Conservation (phyloP, 148 eudicot genomes). For the Vaccinium darrowii region DNA sequence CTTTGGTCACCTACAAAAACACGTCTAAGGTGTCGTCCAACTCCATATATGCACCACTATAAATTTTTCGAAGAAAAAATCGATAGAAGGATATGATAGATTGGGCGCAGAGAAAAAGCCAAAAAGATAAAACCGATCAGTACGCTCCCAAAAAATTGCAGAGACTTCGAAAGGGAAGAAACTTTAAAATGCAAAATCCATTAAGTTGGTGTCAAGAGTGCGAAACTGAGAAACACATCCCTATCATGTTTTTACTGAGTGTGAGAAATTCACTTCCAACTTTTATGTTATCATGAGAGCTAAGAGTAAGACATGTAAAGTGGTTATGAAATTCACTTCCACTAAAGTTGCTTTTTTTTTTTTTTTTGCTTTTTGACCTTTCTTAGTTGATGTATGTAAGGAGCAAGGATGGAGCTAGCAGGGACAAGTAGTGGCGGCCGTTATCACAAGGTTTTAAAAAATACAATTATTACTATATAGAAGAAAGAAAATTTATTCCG, state of each 20-base stretch:
- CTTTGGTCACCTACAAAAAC: slow-evolving; percentile 78
- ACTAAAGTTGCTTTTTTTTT: too few species aligned
- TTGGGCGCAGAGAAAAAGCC: background rate
- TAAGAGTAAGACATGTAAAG: too few species aligned
- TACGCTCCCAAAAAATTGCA: background rate
- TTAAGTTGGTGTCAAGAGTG: background rate
- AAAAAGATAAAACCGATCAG: background rate
- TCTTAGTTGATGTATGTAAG: too few species aligned
- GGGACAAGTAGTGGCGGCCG: too few species aligned
- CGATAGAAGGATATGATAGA: background rate
- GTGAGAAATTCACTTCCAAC: background rate
- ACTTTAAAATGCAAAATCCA: background rate
- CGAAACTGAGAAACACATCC: background rate
- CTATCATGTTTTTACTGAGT: background rate
- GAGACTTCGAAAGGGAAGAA: too few species aligned
- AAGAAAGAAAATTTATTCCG: too few species aligned
- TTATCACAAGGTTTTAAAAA: too few species aligned
- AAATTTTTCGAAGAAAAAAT: background rate
- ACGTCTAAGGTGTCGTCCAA: slow-evolving; percentile 15
- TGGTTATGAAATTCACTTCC: too few species aligned
- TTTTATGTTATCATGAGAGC: too few species aligned
- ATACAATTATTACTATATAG: too few species aligned
- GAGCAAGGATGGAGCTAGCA: too few species aligned
- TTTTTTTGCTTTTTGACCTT: too few species aligned
- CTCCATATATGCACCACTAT: slow-evolving; percentile 10